Evolutionary conservation across 108 stramenopile species (phyloP).

Genomic region (Phaeodactylum tricornutum): DNA sequence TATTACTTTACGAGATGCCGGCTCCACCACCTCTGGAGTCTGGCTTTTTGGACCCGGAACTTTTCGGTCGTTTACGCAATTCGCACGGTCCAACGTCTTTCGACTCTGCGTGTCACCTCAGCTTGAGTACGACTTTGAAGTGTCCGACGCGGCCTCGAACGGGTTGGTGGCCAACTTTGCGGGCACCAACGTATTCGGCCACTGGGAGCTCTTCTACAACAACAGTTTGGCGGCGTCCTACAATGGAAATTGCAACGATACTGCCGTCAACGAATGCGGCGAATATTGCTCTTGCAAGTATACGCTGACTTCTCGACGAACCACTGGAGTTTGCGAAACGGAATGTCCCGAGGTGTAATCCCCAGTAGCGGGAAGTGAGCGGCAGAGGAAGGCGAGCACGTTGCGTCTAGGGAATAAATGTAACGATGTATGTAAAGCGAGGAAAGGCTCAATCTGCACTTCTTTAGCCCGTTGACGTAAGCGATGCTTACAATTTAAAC

Average conservation of each 20-base stretch:
- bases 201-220: neutral
- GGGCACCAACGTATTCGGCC: neutral
- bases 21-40: neutral
- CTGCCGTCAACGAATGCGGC: neutral
- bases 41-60: conserved; percentile 5
- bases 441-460: no score
- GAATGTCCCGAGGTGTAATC: neutral
- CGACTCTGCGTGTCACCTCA: neutral
- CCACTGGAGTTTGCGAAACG: neutral
- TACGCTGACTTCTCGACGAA: neutral
- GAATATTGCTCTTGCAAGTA: conserved; percentile 3
- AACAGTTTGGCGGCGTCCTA: neutral
- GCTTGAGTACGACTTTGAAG: neutral
- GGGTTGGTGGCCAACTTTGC: conserved; percentile 6
- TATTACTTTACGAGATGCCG: conserved; percentile 2
- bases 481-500: neutral
- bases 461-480: no score
- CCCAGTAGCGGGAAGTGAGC: neutral
- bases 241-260: neutral
- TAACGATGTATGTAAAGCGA: no score
- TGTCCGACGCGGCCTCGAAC: neutral
- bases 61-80: conserved; percentile 4
- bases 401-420: neutral
- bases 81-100: neutral
- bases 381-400: neutral